Conservation (phyloP, 495 filamentous ascomycete genomes). For the Letharia columbiana region DNA sequence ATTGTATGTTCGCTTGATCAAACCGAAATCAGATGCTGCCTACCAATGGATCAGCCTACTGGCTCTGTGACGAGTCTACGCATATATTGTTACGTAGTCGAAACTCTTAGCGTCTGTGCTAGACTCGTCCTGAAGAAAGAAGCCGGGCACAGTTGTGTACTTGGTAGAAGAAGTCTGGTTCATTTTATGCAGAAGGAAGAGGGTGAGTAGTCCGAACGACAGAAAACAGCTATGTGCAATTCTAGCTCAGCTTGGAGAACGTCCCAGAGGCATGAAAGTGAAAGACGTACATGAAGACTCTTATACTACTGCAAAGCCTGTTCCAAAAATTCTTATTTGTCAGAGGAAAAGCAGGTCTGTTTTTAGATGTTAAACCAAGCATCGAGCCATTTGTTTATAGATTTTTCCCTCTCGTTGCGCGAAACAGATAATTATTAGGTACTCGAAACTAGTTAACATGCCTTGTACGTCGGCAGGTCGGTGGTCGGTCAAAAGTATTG, state of each 20-base stretch:
- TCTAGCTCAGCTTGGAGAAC: too few species aligned
- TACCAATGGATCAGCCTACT: background rate
- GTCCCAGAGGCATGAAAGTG: too few species aligned
- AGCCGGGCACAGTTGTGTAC: slow-evolving; percentile 59
- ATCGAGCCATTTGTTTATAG: background rate
- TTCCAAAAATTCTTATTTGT: background rate
- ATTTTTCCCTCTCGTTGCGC: too few species aligned
- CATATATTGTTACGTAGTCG: slow-evolving; percentile 47
- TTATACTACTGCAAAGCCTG: background rate
- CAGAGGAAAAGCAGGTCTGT: background rate
- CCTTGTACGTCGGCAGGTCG: too few species aligned
- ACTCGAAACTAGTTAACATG: too few species aligned
- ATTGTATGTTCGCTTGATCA: slow-evolving; percentile 50
- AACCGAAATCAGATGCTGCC: slow-evolving; percentile 51
- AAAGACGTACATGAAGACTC: background rate
- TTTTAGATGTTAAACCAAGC: background rate
- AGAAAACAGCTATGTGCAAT: too few species aligned
- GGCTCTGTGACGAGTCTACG: background rate
- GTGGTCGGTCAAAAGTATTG: too few species aligned
- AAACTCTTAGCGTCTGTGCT: slow-evolving; percentile 53
- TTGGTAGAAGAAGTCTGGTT: slow-evolving; percentile 29
- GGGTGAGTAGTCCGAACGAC: background rate
- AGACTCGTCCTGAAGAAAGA: slow-evolving; percentile 61
- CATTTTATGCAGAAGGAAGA: background rate
- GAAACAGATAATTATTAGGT: too few species aligned